These are phyloP conservation scores for Sporothrix pseudoabietina DNA, from an alignment of 2,329 filamentous ascomycete species.

Conservation along the genomic window DNA sequence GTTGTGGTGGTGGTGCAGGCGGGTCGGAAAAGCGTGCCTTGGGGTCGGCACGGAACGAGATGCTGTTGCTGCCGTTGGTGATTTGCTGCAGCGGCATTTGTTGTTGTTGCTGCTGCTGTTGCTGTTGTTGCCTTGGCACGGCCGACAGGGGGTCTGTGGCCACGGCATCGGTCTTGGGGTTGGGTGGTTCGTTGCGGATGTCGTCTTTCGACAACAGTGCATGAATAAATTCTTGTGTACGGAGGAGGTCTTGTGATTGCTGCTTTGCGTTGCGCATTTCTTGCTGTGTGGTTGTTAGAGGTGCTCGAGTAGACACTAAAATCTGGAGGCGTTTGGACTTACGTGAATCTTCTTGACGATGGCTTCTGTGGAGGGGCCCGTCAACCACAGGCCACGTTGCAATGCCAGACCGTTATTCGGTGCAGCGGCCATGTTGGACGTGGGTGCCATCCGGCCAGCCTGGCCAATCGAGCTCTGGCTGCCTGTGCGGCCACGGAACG, in stretches of 20 bases:
- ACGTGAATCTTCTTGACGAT: constrained; percentile 87
- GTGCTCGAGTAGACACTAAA: not conserved
- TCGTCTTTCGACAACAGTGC: constrained; percentile 73
- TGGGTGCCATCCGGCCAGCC: constrained; percentile 63
- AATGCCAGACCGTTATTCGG: constrained; percentile 65
- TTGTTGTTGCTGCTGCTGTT: constrained; percentile 53
- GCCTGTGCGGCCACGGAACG: constrained; percentile 69
- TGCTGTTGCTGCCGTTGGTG: constrained; percentile 52
- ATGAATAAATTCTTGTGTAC: constrained; percentile 80
- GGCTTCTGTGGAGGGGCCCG: constrained; percentile 88
- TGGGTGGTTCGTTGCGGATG: constrained; percentile 52
- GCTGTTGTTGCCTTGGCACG: constrained; percentile 29
- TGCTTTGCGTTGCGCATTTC: constrained; percentile 90
- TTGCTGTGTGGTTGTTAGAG: constrained; percentile 54
- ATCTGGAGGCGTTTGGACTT: constrained; percentile 44
- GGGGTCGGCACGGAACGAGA: constrained; percentile 67
- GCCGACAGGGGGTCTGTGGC: constrained; percentile 24
- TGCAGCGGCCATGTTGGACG: constrained; percentile 51
- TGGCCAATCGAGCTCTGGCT: constrained; percentile 66
- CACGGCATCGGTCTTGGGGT: constrained; percentile 51
- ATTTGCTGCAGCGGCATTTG: constrained; percentile 40
- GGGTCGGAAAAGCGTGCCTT: constrained; percentile 90
- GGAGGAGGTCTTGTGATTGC: constrained; percentile 80
- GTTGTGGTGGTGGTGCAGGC: constrained; percentile 88
- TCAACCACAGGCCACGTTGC: constrained; percentile 81